Base-by-base conservation (phyloP, 257 asterid species). In the Marsdenia floribunda region DNA sequence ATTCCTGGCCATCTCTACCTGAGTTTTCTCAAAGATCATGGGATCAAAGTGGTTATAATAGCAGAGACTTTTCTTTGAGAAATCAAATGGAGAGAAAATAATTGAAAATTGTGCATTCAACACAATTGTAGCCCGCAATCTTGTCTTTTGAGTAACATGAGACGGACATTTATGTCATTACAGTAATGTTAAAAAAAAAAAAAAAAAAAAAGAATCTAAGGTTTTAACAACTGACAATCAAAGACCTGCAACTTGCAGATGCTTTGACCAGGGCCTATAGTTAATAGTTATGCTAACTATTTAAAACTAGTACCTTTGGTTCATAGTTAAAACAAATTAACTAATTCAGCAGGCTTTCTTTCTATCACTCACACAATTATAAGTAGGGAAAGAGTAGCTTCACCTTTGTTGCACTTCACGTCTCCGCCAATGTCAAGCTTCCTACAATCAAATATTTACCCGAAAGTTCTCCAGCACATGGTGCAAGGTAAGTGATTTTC, bases 391-490 rank as follows among this genome's bases (percentile, higher is more conserved):
- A 29, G 33, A 29, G 33, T 29, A 76, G 60, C 68, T 67, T 24
- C 44, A 70, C 19, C 24, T 46, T 49, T 47, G 7, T 7, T 63
- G 71, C 53, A 33, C 44, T 55, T 70, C 84, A 85, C 55, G 82
- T 88, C 76, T 92, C 97, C 49, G 85, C 86, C 99, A 97, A 94
- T 21, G 93, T 89, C 82, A 94, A 78, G 86, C 90, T 92, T 77
- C 97, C 99, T 83, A 86, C 83, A 64, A 94, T 83, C 86, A 94
- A 74, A 80, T 80, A 83, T 78, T 88, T 92, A 75, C 99, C 92
- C 0, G 99, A 97, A 74, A 90, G 97, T 74, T 77, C 92, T 73
- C 97, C 97, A 75, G 96, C 96, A 53, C 96, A 88, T 0, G 98
- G 99, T 11, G 97, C 92, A 11, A 92, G 96, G 73, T 92, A 94